A percentile compares a stretch with the other conserved stretches of the same genome.
phyloP scores from a whole-genome alignment of 306 rosid species.

The Pterocarpus macrocarpus region DNA sequence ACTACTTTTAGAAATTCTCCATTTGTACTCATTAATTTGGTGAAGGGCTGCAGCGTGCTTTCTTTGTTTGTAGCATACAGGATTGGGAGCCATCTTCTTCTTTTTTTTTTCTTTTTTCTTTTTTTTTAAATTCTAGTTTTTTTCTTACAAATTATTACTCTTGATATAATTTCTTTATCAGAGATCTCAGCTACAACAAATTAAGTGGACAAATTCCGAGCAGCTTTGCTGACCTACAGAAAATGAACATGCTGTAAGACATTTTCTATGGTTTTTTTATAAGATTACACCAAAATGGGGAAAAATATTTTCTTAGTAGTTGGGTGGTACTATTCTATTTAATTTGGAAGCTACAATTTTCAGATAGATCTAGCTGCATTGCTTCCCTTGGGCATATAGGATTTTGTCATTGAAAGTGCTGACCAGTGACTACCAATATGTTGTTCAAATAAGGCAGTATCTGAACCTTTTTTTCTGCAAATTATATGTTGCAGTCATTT shows the following conservation, averaged over 20 bases:
- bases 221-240: conserved; percentile 40
- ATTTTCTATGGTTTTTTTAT: conserved; percentile 3
- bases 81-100: neutral
- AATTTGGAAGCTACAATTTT: neutral
- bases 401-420: neutral
- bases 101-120: neutral
- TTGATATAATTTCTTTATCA: conserved; percentile 40
- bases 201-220: conserved; percentile 60
- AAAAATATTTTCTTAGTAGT: neutral
- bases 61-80: neutral
- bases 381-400: neutral
- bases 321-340: neutral
- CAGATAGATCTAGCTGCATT: neutral
- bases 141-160: neutral
- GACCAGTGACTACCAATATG: too few relatives aligned
- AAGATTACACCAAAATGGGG: conserved; percentile 6
- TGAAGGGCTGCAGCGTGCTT: neutral
- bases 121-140: neutral
- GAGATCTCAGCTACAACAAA: conserved; percentile 74
- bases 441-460: neutral
- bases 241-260: conserved; percentile 55
- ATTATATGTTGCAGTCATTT: neutral
- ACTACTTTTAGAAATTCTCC: neutral
- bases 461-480: neutral
- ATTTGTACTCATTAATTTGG: conserved; percentile 10